phyloP scores from a whole-genome alignment of 208 protist species.

The Acanthamoeba royreba region DNA sequence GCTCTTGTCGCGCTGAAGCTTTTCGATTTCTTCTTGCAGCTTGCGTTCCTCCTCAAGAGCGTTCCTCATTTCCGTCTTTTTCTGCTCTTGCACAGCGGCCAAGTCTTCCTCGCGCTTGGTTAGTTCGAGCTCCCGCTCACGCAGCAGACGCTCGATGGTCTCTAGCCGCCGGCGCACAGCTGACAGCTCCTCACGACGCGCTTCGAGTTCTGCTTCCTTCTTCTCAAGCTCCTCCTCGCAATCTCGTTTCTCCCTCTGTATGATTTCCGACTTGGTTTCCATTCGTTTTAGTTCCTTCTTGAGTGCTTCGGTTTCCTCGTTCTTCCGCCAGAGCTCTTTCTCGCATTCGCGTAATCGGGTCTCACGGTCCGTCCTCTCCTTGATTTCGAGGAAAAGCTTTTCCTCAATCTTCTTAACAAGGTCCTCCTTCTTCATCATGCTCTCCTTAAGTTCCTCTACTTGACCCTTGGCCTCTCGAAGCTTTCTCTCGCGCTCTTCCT shows the following conservation, averaged over 20 bases:
- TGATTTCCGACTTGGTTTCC: neutral
- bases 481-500: conserved; percentile 18
- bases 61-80: neutral
- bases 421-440: conserved; percentile 17
- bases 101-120: neutral
- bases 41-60: neutral
- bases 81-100: neutral
- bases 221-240: neutral
- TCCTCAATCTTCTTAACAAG: conserved; percentile 5
- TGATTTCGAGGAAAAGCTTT: neutral
- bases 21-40: conserved; percentile 31
- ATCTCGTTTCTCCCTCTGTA: neutral
- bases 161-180: neutral
- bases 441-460: conserved; percentile 24
- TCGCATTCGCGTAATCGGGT: neutral
- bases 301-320: neutral
- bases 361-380: neutral
- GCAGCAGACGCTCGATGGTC: neutral
- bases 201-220: neutral
- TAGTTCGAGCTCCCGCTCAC: neutral
- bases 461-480: conserved; percentile 8
- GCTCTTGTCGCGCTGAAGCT: conserved; percentile 25
- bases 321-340: conserved; percentile 2
- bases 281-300: neutral
- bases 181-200: neutral